Evolutionary conservation across 176 grass and related monocot genomes (phyloP).

Genomic region (Eremochloa ophiuroides): DNA sequence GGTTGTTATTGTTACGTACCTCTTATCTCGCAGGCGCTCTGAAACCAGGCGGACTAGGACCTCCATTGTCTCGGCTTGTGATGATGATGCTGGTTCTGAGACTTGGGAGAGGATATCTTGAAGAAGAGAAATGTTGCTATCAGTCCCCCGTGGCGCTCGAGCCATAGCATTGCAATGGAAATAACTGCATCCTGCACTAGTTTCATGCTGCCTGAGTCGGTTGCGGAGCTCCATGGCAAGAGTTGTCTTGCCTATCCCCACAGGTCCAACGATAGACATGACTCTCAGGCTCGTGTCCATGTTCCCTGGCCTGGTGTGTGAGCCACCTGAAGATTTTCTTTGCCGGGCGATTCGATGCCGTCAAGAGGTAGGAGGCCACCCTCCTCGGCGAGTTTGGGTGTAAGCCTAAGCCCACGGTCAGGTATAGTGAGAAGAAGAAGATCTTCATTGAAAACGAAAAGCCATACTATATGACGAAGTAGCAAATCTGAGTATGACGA

Average conservation of each 20-base stretch:
- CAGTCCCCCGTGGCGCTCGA: fast-evolving
- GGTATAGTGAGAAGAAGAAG: too few relatives aligned
- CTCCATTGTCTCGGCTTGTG: neutral
- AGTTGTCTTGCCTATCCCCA: neutral
- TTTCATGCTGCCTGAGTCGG: neutral
- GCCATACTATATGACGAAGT: too few relatives aligned
- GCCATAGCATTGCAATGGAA: neutral
- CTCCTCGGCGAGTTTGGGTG: neutral
- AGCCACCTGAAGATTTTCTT: neutral
- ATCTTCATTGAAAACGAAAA: too few relatives aligned
- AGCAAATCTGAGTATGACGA: too few relatives aligned
- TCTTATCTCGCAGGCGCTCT: neutral
- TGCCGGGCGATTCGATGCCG: neutral
- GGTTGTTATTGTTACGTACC: too few relatives aligned
- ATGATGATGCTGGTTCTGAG: neutral
- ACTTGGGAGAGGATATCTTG: neutral
- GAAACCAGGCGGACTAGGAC: neutral
- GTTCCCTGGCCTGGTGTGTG: too few relatives aligned
- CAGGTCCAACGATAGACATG: neutral
- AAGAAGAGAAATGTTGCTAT: neutral
- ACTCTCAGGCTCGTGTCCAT: neutral
- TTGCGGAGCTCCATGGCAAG: neutral
- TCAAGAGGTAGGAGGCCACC: neutral
- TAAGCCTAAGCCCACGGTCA: neutral
- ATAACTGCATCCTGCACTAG: neutral